These are phyloP conservation scores for Allium cepa DNA, from an alignment of 106 monocot genomes.

Conservation along the genomic window DNA sequence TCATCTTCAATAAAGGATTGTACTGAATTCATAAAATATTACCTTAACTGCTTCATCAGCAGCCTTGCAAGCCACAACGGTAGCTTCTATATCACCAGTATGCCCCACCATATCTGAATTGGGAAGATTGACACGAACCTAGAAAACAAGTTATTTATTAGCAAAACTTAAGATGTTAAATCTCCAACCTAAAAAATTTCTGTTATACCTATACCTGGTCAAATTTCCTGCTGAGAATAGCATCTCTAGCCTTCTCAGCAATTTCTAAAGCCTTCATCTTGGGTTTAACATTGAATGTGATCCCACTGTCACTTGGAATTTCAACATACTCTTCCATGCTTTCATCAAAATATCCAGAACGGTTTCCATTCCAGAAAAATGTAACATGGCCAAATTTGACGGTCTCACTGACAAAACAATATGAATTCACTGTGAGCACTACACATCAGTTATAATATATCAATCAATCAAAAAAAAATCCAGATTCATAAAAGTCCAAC, in stretches of 20 bases:
- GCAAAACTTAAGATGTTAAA: background rate
- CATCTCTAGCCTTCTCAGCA: conserved; percentile 75
- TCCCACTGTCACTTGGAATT: conserved; percentile 83
- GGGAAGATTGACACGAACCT: conserved; percentile 12
- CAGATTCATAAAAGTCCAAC: no score
- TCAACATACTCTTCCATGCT: conserved; percentile 83
- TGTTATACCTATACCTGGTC: conserved; percentile 46
- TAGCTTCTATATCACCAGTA: conserved; percentile 89
- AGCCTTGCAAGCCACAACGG: conserved; percentile 69
- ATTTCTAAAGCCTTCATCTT: conserved; percentile 92
- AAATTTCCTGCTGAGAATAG: conserved; percentile 74
- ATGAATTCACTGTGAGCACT: background rate
- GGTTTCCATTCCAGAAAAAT: conserved; percentile 96
- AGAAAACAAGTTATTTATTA: background rate
- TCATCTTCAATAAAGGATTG: no score
- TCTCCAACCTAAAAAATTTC: background rate
- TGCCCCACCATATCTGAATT: conserved; percentile 96
- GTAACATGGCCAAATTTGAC: conserved; percentile 91
- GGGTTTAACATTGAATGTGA: conserved; percentile 81
- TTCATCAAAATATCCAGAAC: conserved; percentile 74
- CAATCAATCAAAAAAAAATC: no score
- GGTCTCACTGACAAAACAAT: conserved; percentile 8
- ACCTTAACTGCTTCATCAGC: conserved; percentile 90
- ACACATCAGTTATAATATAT: background rate
- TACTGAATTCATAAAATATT: background rate